Base-by-base conservation (phyloP, 1,284 basidiomycete genomes). In the Tausonia pullulans region DNA sequence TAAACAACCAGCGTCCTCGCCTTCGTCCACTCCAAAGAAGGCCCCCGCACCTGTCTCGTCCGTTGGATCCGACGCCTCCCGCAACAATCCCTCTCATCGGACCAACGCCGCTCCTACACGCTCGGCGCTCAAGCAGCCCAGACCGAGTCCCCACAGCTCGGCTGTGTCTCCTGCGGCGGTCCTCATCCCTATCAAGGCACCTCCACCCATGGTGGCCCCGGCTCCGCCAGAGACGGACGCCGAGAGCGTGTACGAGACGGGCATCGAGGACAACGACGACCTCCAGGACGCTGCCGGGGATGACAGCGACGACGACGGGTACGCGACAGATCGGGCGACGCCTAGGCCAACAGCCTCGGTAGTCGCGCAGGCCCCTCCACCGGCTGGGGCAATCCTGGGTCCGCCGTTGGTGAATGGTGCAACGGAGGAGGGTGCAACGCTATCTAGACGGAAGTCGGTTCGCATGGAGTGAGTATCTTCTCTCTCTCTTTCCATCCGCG, bases 241-340 rank as follows among this genome's bases (percentile, higher is more conserved):
- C 5, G 65, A 62, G 49, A 60, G 57, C 11, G 43, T 66, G 8
- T 66, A 66, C 54, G 65, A 63, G 58, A 66, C 65, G 1, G 65
- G 61, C 9, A 13, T 60, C 14, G 65, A 66, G 40, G 65, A 66
- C 45, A 63, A 65, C 48, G 58, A 54, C 43, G 64, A 45, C 2
- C 48, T 11, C 39, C 14, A 46, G 7, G 62, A 64, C 10, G 45
- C 40, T n/a, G 54, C 55, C 27, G 61, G 55, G 16, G 9, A 48
- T 41, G 64, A 52, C 5, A 43, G 27, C 1, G 52, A 62, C 7
- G 51, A 62, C 54, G 58, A 58, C 6, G 60, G 61, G 13, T n/a
- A 55, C n/a, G 49, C 50, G 46, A 51, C 52, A 41, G 60, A 55
- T 39, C 43, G 48, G 45, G 46, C 54, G 10, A 40, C n/a, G n/a